Conservation (phyloP, 306 rosid species). For the Astragalus glycyphyllos region DNA sequence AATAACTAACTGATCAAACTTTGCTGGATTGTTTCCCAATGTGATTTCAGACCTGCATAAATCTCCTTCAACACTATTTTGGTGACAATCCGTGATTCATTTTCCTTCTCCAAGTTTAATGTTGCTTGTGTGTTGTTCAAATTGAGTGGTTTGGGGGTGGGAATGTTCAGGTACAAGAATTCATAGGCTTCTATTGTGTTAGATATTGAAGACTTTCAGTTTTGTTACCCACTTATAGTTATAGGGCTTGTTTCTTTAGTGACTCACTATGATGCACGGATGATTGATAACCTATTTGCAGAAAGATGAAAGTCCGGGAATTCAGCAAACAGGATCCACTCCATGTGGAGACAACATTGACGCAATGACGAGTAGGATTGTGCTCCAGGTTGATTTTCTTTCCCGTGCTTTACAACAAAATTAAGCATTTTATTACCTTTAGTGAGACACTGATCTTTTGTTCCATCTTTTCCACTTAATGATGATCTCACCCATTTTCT, state of each 20-base stretch:
- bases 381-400: slow-evolving; percentile 41
- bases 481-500: background rate
- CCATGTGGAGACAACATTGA: slow-evolving; percentile 15
- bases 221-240: slow-evolving; percentile 32
- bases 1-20: background rate
- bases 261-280: slow-evolving; percentile 13
- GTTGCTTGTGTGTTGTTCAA: background rate
- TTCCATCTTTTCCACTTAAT: background rate
- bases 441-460: background rate
- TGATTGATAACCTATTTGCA: slow-evolving; percentile 27
- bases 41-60: background rate
- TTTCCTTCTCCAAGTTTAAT: background rate
- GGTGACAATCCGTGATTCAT: background rate
- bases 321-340: slow-evolving; percentile 1
- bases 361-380: slow-evolving; percentile 28
- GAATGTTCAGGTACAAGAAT: background rate
- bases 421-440: slow-evolving; percentile 7
- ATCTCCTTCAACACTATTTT: background rate
- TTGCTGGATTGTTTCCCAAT: background rate
- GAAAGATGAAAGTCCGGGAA: slow-evolving; percentile 29
- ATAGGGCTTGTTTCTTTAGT: slow-evolving; percentile 19
- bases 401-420: slow-evolving; percentile 9
- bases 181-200: background rate
- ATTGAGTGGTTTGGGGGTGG: slow-evolving; percentile 12
- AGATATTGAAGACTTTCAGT: background rate